Percentiles rank a stretch among this genome's conserved stretches.
Conservation (phyloP, 768 basidiomycete species). For the Amanita fuliginea region DNA sequence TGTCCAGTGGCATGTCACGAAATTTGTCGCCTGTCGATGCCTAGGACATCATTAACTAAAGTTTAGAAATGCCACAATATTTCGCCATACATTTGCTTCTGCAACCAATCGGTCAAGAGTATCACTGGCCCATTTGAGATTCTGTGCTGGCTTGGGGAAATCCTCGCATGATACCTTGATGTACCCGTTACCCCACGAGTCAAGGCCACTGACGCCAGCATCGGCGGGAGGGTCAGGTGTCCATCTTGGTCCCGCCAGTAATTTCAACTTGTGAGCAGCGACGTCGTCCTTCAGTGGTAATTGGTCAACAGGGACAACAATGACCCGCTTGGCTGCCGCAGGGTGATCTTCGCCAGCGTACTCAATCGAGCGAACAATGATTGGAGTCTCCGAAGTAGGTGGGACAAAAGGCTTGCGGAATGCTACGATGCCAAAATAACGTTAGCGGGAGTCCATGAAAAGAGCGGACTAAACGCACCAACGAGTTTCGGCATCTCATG, state of each 20-base stretch:
- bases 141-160: conserved; percentile 74
- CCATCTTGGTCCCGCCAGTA: conserved; percentile 41
- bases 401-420: conserved; percentile 74
- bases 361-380: conserved; percentile 64
- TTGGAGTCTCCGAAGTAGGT: conserved; percentile 44
- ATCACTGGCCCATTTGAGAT: conserved; percentile 92
- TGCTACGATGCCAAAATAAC: conserved; percentile 31
- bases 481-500: conserved; percentile 83
- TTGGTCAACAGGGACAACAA: conserved; percentile 65
- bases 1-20: conserved; percentile 67
- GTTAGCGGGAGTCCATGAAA: conserved; percentile 4
- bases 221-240: conserved; percentile 61
- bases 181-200: conserved; percentile 39
- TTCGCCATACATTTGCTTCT: conserved; percentile 66
- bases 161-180: conserved; percentile 62
- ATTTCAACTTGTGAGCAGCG: conserved; percentile 75
- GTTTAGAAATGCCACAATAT: neutral
- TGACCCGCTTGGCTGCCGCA: conserved; percentile 53
- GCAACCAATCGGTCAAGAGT: conserved; percentile 63
- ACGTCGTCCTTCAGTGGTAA: conserved; percentile 54
- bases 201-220: conserved; percentile 43
- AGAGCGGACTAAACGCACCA: conserved; percentile 31
- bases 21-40: conserved; percentile 37
- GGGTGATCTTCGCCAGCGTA: conserved; percentile 75
- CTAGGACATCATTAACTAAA: conserved; percentile 7